A percentile compares a stretch with the other conserved stretches of the same genome.
phyloP scores from a whole-genome alignment of 305 asterid genomes.

The Solanum chacoense region DNA sequence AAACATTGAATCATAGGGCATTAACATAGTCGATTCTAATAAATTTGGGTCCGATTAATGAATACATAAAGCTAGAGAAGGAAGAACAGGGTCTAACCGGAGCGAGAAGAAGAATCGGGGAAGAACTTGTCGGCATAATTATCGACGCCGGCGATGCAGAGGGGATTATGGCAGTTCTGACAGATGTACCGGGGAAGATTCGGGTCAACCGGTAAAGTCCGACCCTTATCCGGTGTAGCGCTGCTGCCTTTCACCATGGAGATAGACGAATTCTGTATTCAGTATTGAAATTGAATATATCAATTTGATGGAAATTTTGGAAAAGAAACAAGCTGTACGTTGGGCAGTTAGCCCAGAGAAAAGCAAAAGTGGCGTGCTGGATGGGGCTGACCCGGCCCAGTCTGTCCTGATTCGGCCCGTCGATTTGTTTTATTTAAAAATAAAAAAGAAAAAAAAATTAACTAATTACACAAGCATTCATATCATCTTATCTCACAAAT shows the following conservation, averaged over 20 bases:
- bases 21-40: not conserved
- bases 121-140: slow-evolving; percentile 64
- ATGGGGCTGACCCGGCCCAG: not conserved
- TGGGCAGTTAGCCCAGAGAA: not conserved
- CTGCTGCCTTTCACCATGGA: slow-evolving; percentile 31
- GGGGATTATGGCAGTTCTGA: slow-evolving; percentile 85
- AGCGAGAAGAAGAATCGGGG: slow-evolving; percentile 21
- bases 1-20: not conserved
- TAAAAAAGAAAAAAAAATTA: too few species aligned
- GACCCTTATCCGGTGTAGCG: slow-evolving; percentile 47
- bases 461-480: too few species aligned
- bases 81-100: slow-evolving; percentile 32
- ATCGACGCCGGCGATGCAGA: slow-evolving; percentile 68
- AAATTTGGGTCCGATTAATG: not conserved
- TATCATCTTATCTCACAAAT: not conserved
- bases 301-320: not conserved
- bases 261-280: not conserved
- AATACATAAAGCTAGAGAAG: not conserved
- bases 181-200: slow-evolving; percentile 89
- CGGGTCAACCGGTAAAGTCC: slow-evolving; percentile 80
- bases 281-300: not conserved
- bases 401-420: not conserved
- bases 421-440: too few species aligned
- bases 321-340: not conserved
- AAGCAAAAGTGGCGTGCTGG: not conserved